These are phyloP conservation scores for Fusarium chlamydosporum DNA, from an alignment of 2,329 filamentous ascomycete genomes.

Conservation along the genomic window DNA sequence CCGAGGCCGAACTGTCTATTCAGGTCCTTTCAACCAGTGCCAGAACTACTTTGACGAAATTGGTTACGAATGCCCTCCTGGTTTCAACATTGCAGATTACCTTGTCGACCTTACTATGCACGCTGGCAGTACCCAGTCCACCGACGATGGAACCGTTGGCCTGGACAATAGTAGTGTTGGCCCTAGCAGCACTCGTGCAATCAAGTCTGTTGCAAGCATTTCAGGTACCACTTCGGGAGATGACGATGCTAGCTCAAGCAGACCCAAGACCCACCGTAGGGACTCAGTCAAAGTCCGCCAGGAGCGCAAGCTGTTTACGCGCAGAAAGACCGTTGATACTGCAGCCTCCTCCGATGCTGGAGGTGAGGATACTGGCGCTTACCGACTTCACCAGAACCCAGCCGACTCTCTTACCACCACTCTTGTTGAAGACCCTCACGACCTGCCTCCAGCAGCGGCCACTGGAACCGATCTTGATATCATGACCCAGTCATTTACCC, in stretches of 20 bases:
- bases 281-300: conserved; percentile 88
- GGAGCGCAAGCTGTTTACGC: conserved; percentile 90
- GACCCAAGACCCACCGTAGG: conserved; percentile 78
- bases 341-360: conserved; percentile 72
- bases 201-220: conserved; percentile 91
- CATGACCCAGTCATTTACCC: conserved; percentile 80
- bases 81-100: conserved; percentile 99
- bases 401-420: conserved; percentile 65
- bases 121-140: conserved; percentile 73
- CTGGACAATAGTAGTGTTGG: conserved; percentile 76
- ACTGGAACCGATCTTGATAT: conserved; percentile 84
- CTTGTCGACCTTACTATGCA: conserved; percentile 99
- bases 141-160: conserved; percentile 67
- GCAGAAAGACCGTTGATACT: conserved; percentile 76
- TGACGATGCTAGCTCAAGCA: conserved; percentile 70
- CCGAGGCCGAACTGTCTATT: conserved; percentile 91
- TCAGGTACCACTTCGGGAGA: conserved; percentile 82
- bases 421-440: conserved; percentile 77
- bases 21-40: conserved; percentile 88
- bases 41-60: conserved; percentile 93
- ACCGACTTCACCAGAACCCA: conserved; percentile 65
- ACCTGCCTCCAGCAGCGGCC: conserved; percentile 70
- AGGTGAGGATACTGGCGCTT: conserved; percentile 64
- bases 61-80: conserved; percentile 92
- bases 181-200: conserved; percentile 86